Evolutionary conservation across 2,329 filamentous ascomycete species (phyloP).

Genomic region (Venturia asperata): DNA sequence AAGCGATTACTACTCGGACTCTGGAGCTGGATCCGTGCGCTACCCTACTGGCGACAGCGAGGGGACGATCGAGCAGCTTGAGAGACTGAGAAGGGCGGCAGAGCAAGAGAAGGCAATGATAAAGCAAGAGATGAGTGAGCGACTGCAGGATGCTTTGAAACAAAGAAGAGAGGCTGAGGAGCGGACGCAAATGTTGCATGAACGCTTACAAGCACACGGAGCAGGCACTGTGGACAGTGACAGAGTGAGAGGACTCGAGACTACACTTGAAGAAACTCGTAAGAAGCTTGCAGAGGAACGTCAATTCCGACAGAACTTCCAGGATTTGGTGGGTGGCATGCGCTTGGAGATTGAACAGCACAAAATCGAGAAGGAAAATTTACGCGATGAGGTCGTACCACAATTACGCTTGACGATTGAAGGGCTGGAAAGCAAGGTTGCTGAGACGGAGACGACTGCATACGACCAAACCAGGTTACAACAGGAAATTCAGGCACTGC

Average conservation of each 20-base stretch:
- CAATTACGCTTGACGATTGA: slow-evolving; percentile 69
- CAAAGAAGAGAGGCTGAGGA: slow-evolving; percentile 69
- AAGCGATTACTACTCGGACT: slow-evolving; percentile 98
- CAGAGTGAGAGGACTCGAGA: slow-evolving; percentile 71
- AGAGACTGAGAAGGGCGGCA: slow-evolving; percentile 71
- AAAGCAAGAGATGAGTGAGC: slow-evolving; percentile 74
- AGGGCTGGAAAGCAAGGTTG: slow-evolving; percentile 66
- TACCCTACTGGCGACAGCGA: slow-evolving; percentile 51
- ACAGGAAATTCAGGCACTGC: slow-evolving; percentile 70
- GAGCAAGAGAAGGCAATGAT: slow-evolving; percentile 90
- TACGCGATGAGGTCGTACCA: slow-evolving; percentile 81
- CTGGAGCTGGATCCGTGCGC: slow-evolving; percentile 77
- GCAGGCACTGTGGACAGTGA: slow-evolving; percentile 24
- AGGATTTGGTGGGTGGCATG: slow-evolving; percentile 80
- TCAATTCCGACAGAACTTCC: slow-evolving; percentile 83
- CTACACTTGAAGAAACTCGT: slow-evolving; percentile 71
- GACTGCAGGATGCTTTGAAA: slow-evolving; percentile 78
- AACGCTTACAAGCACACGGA: slow-evolving; percentile 52
- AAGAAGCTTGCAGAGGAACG: slow-evolving; percentile 78
- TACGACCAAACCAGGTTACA: slow-evolving; percentile 82
- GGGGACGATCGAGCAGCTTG: slow-evolving; percentile 59
- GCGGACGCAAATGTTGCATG: slow-evolving; percentile 76
- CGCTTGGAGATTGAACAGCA: slow-evolving; percentile 74
- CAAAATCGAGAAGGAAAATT: slow-evolving; percentile 82
- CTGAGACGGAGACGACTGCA: slow-evolving; percentile 63